phyloP scores from a whole-genome alignment of 129 eudicot species.

The Chrysanthemum lavandulifolium region DNA sequence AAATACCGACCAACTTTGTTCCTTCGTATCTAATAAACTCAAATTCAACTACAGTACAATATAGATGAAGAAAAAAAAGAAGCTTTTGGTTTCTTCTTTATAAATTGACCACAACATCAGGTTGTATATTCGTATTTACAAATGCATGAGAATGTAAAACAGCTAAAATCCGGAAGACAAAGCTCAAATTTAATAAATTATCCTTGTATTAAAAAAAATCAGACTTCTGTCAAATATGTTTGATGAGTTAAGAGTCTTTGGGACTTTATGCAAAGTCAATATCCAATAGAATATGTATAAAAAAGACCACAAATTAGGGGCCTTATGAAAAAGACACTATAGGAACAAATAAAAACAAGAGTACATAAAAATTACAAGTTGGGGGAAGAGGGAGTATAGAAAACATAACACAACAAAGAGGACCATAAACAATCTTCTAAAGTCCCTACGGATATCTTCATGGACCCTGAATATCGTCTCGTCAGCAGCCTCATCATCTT shows the following conservation, averaged over 20 bases:
- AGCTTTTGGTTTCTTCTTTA: too few relatives aligned
- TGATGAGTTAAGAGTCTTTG: neutral
- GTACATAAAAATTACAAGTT: conserved; percentile 18
- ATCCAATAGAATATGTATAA: conserved; percentile 20
- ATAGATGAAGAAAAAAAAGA: too few relatives aligned
- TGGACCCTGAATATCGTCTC: conserved; percentile 8
- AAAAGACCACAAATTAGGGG: conserved; percentile 28
- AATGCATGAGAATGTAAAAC: too few relatives aligned
- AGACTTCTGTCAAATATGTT: conserved; percentile 21
- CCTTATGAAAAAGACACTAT: conserved; percentile 5
- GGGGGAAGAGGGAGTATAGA: conserved; percentile 10
- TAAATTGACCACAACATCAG: too few relatives aligned
- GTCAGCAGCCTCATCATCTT: conserved; percentile 18
- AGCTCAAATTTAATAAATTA: neutral
- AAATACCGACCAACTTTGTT: too few relatives aligned
- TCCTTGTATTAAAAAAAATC: conserved; percentile 16
- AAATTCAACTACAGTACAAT: too few relatives aligned
- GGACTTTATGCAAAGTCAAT: conserved; percentile 1
- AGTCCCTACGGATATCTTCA: conserved; percentile 12
- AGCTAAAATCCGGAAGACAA: too few relatives aligned
- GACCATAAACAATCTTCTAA: conserved; percentile 15
- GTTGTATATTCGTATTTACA: too few relatives aligned
- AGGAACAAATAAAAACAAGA: conserved; percentile 17
- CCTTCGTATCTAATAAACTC: too few relatives aligned
- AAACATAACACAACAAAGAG: conserved; percentile 4